Conservation (phyloP, 2,329 filamentous ascomycete species). For the Talaromyces piceae region DNA sequence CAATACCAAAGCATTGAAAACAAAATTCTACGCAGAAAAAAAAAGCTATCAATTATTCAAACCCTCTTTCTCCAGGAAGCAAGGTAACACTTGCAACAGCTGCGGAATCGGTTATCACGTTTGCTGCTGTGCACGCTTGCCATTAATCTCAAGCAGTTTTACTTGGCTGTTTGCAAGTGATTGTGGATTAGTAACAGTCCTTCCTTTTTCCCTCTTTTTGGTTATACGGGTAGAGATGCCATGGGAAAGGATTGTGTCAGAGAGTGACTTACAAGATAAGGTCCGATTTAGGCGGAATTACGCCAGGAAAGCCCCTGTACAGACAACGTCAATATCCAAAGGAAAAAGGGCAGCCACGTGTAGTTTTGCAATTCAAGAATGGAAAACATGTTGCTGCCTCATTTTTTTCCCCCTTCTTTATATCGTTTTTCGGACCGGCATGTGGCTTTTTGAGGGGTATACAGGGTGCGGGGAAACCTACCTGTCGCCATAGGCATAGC, state of each 20-base stretch:
- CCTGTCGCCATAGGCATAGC: conserved; percentile 33
- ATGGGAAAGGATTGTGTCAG: background rate
- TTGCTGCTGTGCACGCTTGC: conserved; percentile 13
- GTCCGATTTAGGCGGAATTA: conserved; percentile 67
- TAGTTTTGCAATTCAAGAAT: too few relatives aligned
- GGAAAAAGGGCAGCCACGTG: too few relatives aligned
- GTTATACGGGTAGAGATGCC: too few relatives aligned
- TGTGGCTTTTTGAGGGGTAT: background rate
- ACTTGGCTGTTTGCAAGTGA: conserved; percentile 60
- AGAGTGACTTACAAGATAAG: conserved; percentile 66
- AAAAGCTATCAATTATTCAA: too few relatives aligned
- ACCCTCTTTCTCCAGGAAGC: too few relatives aligned
- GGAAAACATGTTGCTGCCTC: background rate
- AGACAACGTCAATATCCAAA: background rate
- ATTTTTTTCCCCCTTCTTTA: background rate
- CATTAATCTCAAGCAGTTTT: conserved; percentile 58
- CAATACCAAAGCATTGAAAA: too few relatives aligned
- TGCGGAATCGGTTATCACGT: background rate
- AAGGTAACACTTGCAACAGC: too few relatives aligned
- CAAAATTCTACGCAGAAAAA: too few relatives aligned
- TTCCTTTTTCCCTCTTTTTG: too few relatives aligned
- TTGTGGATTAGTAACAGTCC: conserved; percentile 3
- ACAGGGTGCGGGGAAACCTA: conserved; percentile 19
- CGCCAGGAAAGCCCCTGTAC: conserved; percentile 64
- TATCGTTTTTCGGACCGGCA: background rate